Evolutionary conservation across 352 stramenopile species (phyloP).

Genomic region (Globisporangium solare): DNA sequence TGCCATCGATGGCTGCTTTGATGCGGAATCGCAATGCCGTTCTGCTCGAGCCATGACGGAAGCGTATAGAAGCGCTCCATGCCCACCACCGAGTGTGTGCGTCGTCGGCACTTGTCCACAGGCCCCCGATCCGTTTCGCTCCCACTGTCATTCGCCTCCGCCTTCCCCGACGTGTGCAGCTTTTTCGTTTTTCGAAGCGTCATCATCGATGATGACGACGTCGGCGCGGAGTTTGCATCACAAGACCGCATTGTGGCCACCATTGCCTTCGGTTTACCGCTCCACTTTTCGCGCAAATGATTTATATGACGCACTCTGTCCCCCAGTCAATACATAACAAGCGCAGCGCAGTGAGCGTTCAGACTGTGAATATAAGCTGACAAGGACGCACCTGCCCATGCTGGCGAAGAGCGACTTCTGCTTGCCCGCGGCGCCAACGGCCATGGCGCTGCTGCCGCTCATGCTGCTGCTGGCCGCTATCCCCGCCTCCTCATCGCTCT

Average conservation of each 20-base stretch:
- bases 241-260: conserved; percentile 5
- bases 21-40: conserved; percentile 30
- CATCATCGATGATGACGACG: conserved; percentile 10
- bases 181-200: conserved; percentile 12
- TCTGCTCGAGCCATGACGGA: conserved; percentile 33
- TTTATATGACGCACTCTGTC: conserved; percentile 50
- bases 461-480: conserved; percentile 7
- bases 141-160: conserved; percentile 13
- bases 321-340: neutral
- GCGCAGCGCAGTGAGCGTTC: neutral
- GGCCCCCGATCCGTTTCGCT: conserved; percentile 14
- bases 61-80: conserved; percentile 46
- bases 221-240: conserved; percentile 10
- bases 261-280: conserved; percentile 12
- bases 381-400: conserved; percentile 25
- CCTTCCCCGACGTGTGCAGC: conserved; percentile 12
- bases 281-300: conserved; percentile 50
- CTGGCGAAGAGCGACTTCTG: conserved; percentile 47
- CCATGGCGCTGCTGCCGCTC: conserved; percentile 6
- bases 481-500: conserved; percentile 32
- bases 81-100: conserved; percentile 25
- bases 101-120: conserved; percentile 1
- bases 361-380: neutral
- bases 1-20: conserved; percentile 5
- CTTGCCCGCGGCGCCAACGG: neutral